A percentile compares a stretch with the other conserved stretches of the same genome.
These are phyloP conservation scores for Mucor ambiguus DNA, from an alignment of 371 early-diverging fungal species.

Conservation along the genomic window DNA sequence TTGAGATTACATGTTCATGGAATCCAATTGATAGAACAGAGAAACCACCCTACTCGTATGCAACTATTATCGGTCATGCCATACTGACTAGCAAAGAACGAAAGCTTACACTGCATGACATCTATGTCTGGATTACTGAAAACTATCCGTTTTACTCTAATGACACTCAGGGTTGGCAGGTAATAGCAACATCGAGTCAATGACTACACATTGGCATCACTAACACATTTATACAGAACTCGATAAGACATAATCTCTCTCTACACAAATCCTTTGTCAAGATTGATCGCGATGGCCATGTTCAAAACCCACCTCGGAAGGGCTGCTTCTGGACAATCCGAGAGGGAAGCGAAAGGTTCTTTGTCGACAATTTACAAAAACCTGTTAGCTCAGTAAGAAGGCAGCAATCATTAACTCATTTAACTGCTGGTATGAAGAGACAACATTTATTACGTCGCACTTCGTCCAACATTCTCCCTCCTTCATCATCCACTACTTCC, in stretches of 20 bases:
- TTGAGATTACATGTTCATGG: slow-evolving; percentile 36
- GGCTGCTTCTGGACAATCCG: slow-evolving; percentile 55
- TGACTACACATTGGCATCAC: background rate
- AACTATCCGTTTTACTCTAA: slow-evolving; percentile 82
- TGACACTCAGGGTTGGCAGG: slow-evolving; percentile 86
- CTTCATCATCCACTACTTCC: background rate
- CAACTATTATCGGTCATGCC: slow-evolving; percentile 91
- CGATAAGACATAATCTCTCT: slow-evolving; percentile 96
- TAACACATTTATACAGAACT: slow-evolving; percentile 71
- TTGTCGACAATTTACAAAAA: slow-evolving; percentile 35
- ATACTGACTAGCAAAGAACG: slow-evolving; percentile 75
- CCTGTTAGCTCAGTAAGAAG: slow-evolving; percentile 10
- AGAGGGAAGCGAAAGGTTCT: slow-evolving; percentile 30
- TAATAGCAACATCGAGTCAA: slow-evolving; percentile 26
- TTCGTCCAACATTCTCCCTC: slow-evolving; percentile 5
- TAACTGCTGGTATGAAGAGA: background rate
- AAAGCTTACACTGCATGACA: slow-evolving; percentile 87
- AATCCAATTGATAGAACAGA: slow-evolving; percentile 44
- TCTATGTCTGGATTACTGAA: slow-evolving; percentile 89
- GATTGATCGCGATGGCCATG: slow-evolving; percentile 29
- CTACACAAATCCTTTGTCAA: slow-evolving; percentile 67
- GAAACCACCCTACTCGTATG: slow-evolving; percentile 94
- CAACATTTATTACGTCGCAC: slow-evolving; percentile 8
- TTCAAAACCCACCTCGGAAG: slow-evolving; percentile 29
- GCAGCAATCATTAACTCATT: slow-evolving; percentile 12